phyloP scores from a whole-genome alignment of 106 monocot genomes.

The Dendrobium officinale region DNA sequence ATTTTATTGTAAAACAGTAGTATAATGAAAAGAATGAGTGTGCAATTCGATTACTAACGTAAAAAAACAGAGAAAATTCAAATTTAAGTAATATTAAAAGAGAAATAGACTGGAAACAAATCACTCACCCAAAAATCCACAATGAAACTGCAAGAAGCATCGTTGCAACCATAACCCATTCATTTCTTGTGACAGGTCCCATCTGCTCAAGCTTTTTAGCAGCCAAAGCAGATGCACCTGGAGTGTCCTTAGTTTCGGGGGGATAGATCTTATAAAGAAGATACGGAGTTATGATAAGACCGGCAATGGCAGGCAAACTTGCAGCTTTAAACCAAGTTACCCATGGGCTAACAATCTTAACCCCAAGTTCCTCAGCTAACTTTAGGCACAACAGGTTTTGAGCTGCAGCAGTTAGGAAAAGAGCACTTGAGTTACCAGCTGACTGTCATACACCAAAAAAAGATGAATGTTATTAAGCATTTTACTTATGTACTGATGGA shows the following conservation, averaged over 20 bases:
- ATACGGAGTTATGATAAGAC: conserved; percentile 81
- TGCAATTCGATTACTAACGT: not conserved
- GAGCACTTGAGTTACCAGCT: conserved; percentile 89
- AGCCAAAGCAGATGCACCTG: conserved; percentile 86
- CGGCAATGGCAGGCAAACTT: conserved; percentile 82
- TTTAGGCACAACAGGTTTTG: conserved; percentile 93
- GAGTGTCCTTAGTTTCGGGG: conserved; percentile 84
- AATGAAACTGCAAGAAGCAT: conserved; percentile 91
- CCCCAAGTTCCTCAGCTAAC: conserved; percentile 87
- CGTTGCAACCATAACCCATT: conserved; percentile 84
- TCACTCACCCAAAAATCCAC: conserved; percentile 90
- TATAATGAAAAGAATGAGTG: not conserved
- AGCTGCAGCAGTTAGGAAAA: conserved; percentile 94
- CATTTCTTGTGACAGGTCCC: conserved; percentile 85
- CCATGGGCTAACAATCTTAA: conserved; percentile 83
- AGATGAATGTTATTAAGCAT: conserved; percentile 9
- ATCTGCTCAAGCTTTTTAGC: conserved; percentile 70
- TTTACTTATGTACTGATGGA: not conserved
- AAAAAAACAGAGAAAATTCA: not conserved
- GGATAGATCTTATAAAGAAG: conserved; percentile 83
- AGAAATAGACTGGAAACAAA: not conserved
- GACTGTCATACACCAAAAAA: conserved; percentile 47
- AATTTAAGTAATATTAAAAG: not conserved
- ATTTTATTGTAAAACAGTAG: not conserved
- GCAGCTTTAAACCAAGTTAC: conserved; percentile 88